Evolutionary conservation across 495 filamentous ascomycete species (phyloP), one percentile per base, ranked within the genome.

Genomic region (Hypoxylon trugodes): DNA sequence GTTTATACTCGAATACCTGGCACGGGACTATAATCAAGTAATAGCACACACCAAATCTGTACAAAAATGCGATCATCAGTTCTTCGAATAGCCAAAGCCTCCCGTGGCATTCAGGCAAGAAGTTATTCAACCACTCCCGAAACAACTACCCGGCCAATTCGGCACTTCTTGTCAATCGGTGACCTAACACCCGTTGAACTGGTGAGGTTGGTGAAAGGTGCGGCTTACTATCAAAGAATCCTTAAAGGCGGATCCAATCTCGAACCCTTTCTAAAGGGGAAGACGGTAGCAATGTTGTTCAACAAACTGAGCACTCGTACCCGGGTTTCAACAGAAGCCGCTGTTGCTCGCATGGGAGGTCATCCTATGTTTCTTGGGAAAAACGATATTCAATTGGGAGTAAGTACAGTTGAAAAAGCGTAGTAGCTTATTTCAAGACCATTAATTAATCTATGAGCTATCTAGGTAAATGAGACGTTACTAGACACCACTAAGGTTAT

Each of bases 321-420:
- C 12, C 86, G 95, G 43, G 88, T 98, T 22, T 96, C 92, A 10
- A 96, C 92, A 10, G 95, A 98, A 79, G 86, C 87, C 5, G 95
- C 95, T 7, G 84, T 96, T 9, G 84, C 87, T 13, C 75, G 87
- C 36, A 84, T 98, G 80, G 90, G 92, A 36, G 95, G 95, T 2
- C 90, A 97, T 73, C 90, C 95, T 13, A 95, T 98, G 92, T 98
- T 98, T 74, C 77, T 98, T 37, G 91, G 92, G 46, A 92, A 91
- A 71, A 89, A 93, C 38, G 95, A 98, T 73, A 98, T 98, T 53
- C 95, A 98, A 72, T 78, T 98, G 25, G 94, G 94, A 22, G 95
- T 96, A 68, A 59, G 81, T 74, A 3, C 21, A 58, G 40, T 28
- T 15, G 16, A 28, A 1, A 28, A 35, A 9, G 54, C 22, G 13